Conservation (phyloP, 1,139 yeast genomes). For the Candida dubliniensis region DNA sequence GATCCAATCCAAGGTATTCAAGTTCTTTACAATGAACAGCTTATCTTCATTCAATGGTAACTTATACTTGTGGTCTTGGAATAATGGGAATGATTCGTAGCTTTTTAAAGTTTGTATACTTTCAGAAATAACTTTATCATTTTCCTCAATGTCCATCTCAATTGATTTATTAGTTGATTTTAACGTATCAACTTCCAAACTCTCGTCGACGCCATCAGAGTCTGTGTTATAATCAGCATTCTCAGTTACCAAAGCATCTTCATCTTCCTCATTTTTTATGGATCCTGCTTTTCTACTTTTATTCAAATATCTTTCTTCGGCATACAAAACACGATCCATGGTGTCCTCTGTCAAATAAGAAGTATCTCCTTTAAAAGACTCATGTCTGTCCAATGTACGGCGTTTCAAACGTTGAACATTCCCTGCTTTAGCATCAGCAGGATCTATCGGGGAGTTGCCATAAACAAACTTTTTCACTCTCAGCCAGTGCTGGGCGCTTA, state of each 20-base stretch:
- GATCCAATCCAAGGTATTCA: slow-evolving; percentile 61
- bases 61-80: slow-evolving; percentile 20
- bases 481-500: slow-evolving; percentile 34
- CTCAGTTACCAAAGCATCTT: slow-evolving; percentile 6
- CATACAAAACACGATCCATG: slow-evolving; percentile 41
- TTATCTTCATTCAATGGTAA: slow-evolving; percentile 47
- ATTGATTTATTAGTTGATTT: slow-evolving; percentile 9
- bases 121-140: slow-evolving; percentile 25
- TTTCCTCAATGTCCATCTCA: slow-evolving; percentile 25
- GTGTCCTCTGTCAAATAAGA: slow-evolving; percentile 39
- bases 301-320: slow-evolving; percentile 33
- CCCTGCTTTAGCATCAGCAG: slow-evolving; percentile 35
- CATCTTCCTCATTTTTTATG: slow-evolving; percentile 12
- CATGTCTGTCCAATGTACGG: slow-evolving; percentile 28
- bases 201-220: slow-evolving; percentile 15
- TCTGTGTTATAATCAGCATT: slow-evolving; percentile 4
- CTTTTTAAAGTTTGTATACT: slow-evolving; percentile 24
- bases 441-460: slow-evolving; percentile 33
- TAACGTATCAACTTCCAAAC: slow-evolving; percentile 2
- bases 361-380: slow-evolving; percentile 45
- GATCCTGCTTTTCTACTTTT: slow-evolving; percentile 13
- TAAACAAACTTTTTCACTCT: slow-evolving; percentile 35
- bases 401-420: slow-evolving; percentile 31
- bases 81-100: slow-evolving; percentile 28
- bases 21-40: slow-evolving; percentile 42